These are phyloP conservation scores for Castanospermum australe DNA, from an alignment of 306 rosid species.

Conservation along the genomic window DNA sequence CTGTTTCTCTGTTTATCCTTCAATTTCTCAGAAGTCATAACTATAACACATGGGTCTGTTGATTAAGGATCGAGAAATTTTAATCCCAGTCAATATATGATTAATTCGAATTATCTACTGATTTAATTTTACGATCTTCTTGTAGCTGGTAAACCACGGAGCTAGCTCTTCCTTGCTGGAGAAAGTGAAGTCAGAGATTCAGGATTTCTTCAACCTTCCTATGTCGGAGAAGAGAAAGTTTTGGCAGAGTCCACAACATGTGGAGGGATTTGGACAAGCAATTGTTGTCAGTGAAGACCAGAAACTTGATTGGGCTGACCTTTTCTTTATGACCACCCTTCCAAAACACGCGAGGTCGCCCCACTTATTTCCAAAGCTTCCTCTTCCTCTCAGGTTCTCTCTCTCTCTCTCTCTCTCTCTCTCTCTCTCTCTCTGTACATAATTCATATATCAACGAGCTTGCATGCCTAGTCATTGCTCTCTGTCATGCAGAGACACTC, in stretches of 20 bases:
- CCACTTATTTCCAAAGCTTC: constrained; percentile 53
- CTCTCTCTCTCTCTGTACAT: not conserved
- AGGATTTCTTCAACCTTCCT: constrained; percentile 49
- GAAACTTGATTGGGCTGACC: constrained; percentile 55
- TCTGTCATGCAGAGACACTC: constrained; percentile 39
- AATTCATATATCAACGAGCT: not conserved
- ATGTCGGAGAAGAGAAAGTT: constrained; percentile 52
- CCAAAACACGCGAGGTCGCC: constrained; percentile 44
- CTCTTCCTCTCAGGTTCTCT: constrained; percentile 45
- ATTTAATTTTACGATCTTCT: not conserved
- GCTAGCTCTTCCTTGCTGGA: constrained; percentile 41
- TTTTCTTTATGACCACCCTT: constrained; percentile 40
- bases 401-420: not conserved
- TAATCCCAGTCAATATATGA: not conserved
- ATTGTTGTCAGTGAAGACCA: constrained; percentile 44
- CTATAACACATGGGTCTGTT: not conserved
- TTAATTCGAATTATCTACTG: not conserved
- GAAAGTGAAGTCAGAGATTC: constrained; percentile 38
- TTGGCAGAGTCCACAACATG: constrained; percentile 45
- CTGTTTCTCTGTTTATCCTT: not conserved
- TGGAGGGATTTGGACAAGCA: constrained; percentile 73
- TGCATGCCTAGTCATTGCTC: not conserved
- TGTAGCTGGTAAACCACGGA: constrained; percentile 61
- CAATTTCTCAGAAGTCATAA: not conserved
- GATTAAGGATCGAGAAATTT: not conserved